Percentiles rank a stretch among this genome's conserved stretches.
phyloP scores from a whole-genome alignment of 306 rosid species.

The Fagus sylvatica region DNA sequence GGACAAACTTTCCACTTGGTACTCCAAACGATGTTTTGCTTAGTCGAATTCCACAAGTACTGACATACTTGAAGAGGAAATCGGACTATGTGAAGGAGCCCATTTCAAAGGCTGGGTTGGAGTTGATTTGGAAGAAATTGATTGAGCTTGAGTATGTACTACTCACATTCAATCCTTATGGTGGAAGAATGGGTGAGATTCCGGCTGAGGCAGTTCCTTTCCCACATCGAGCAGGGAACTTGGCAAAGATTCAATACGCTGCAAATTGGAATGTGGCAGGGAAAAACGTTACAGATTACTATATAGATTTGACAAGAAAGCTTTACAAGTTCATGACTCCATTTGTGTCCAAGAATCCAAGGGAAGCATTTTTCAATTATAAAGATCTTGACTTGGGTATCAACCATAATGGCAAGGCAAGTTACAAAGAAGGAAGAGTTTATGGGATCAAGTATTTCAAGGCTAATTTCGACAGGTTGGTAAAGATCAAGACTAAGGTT shows the following conservation, averaged over 20 bases:
- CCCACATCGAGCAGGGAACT: conserved; percentile 6
- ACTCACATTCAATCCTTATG: conserved; percentile 55
- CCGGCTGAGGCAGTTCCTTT: background rate
- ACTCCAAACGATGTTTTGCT: conserved; percentile 40
- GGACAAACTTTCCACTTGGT: conserved; percentile 26
- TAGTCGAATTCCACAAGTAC: conserved; percentile 31
- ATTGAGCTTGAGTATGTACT: conserved; percentile 38
- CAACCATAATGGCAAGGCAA: conserved; percentile 11
- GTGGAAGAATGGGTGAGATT: conserved; percentile 48
- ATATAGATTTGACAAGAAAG: conserved; percentile 9
- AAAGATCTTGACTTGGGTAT: conserved; percentile 31
- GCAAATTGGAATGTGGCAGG: conserved; percentile 17
- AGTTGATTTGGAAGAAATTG: conserved; percentile 62
- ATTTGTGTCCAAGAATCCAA: conserved; percentile 15
- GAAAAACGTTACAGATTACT: background rate
- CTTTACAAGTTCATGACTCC: conserved; percentile 28
- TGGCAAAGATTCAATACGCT: conserved; percentile 30
- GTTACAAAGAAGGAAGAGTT: conserved; percentile 22
- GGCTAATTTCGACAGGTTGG: conserved; percentile 22
- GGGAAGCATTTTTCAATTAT: conserved; percentile 16
- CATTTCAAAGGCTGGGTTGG: conserved; percentile 41
- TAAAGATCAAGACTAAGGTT: conserved; percentile 20
- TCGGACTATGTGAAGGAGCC: conserved; percentile 45
- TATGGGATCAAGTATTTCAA: conserved; percentile 28
- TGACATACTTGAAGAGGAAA: conserved; percentile 50